Conservation (phyloP, 495 filamentous ascomycete genomes). For the Terfezia boudieri region DNA sequence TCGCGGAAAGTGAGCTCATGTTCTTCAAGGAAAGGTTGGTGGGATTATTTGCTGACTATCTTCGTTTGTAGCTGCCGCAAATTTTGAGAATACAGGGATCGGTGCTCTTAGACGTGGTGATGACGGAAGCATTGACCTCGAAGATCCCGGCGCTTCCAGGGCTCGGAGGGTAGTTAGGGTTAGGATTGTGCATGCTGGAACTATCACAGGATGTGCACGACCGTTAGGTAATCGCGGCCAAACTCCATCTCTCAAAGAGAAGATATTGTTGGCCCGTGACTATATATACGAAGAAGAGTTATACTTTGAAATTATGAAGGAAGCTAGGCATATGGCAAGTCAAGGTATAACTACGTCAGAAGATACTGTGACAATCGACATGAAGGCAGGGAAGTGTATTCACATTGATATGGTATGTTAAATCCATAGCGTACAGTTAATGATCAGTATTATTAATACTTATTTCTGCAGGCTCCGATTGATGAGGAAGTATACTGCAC, state of each 20-base stretch:
- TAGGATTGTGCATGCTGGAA: conserved; percentile 24
- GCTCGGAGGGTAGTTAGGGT: conserved; percentile 43
- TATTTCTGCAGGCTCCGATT: not conserved
- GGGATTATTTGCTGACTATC: not conserved
- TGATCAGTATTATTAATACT: not conserved
- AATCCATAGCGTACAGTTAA: not conserved
- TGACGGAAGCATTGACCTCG: conserved; percentile 52
- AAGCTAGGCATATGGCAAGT: conserved; percentile 45
- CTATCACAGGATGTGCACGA: conserved; percentile 27
- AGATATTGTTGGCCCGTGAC: conserved; percentile 62
- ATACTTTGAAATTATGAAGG: conserved; percentile 73
- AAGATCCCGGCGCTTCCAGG: conserved; percentile 35
- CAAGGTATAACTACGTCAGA: conserved; percentile 40
- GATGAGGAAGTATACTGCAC: conserved; percentile 8
- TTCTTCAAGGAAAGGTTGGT: not conserved
- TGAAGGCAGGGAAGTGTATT: conserved; percentile 30
- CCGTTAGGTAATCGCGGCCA: conserved; percentile 17
- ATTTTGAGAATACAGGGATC: conserved; percentile 56
- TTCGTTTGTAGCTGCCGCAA: conserved; percentile 31
- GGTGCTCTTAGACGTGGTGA: conserved; percentile 51
- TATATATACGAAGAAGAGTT: conserved; percentile 79
- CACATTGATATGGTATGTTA: conserved; percentile 41
- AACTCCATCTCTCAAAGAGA: conserved; percentile 30
- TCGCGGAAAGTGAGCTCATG: conserved; percentile 37
- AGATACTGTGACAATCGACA: conserved; percentile 34